Base-by-base conservation (phyloP, 345 rosid species). In the Pseudoturritis turrita region DNA sequence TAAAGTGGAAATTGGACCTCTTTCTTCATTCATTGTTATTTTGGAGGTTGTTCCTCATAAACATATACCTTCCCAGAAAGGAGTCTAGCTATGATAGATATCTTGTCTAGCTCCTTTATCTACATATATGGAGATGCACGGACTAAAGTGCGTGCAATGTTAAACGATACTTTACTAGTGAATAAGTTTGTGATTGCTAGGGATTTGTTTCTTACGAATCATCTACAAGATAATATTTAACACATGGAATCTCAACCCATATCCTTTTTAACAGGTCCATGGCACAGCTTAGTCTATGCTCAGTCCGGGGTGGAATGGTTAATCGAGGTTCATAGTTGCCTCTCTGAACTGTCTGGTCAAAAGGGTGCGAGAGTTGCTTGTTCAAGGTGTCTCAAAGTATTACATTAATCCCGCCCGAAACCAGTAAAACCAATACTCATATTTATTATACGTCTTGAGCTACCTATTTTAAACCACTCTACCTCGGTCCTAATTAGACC, bases 351-450 rank as follows among this genome's bases (percentile, higher is more conserved):
- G 31, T 85, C 92, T 8, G 97, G 92, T 80, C 97, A n/a, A 95
- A 73, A 84, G 96, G 78, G 95, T 91, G 18, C 87, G 85, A 77
- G 98, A 94, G 78, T 80, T 94, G 79, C 96, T 94, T 73, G 98
- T 97, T 2, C 98, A 94, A 83, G 98, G 98, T 78, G 83, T 94
- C 75, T 87, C 95, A n/a, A n/a, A n/a, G n/a, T n/a, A n/a, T n/a
- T n/a, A n/a, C n/a, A n/a, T n/a, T n/a, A n/a, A n/a, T n/a, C n/a
- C n/a, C n/a, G n/a, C n/a, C n/a, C n/a, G n/a, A n/a, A n/a, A n/a
- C n/a, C n/a, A n/a, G n/a, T n/a, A n/a, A n/a, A n/a, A n/a, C n/a
- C n/a, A n/a, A n/a, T n/a, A n/a, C n/a, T n/a, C n/a, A n/a, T n/a
- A n/a, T n/a, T n/a, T n/a, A n/a, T n/a, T n/a, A n/a, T n/a, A n/a